Percentiles rank a stretch among this genome's conserved stretches.
These are phyloP conservation scores for Candida frijolesensis DNA, from an alignment of 1,139 yeast species.

Conservation along the genomic window DNA sequence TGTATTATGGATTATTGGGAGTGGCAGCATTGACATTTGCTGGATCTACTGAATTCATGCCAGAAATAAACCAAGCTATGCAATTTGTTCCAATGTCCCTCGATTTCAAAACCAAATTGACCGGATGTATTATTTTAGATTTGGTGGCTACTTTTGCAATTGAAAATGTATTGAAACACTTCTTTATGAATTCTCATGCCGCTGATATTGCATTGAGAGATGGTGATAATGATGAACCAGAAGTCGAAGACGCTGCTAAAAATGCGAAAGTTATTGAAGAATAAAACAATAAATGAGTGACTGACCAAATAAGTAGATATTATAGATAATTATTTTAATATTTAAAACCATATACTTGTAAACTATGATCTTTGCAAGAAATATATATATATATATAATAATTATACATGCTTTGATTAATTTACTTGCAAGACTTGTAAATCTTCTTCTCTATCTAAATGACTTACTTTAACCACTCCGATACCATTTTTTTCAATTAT, in stretches of 20 bases:
- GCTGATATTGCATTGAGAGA: constrained; percentile 80
- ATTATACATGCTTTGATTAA: constrained; percentile 1
- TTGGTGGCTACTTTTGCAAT: constrained; percentile 77
- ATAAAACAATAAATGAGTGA: neutral
- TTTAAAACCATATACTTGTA: neutral
- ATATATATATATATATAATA: neutral
- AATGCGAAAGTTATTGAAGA: neutral
- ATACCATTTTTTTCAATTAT: constrained; percentile 24
- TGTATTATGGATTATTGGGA: constrained; percentile 94
- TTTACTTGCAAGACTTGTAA: constrained; percentile 14
- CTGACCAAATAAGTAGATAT: neutral
- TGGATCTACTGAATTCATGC: constrained; percentile 93
- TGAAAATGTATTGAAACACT: constrained; percentile 75
- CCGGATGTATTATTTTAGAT: constrained; percentile 73
- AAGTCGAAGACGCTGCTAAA: neutral
- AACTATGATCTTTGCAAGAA: neutral
- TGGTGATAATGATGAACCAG: constrained; percentile 16
- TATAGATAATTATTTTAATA: constrained; percentile 5
- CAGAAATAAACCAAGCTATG: constrained; percentile 91
- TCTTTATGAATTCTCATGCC: constrained; percentile 89
- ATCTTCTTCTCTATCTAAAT: constrained; percentile 33
- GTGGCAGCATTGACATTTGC: constrained; percentile 87
- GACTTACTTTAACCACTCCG: constrained; percentile 29
- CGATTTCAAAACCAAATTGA: constrained; percentile 76
- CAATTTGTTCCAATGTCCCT: constrained; percentile 84